These are phyloP conservation scores for Leccinum proliferum DNA, from an alignment of 1,284 basidiomycete genomes.

Conservation along the genomic window DNA sequence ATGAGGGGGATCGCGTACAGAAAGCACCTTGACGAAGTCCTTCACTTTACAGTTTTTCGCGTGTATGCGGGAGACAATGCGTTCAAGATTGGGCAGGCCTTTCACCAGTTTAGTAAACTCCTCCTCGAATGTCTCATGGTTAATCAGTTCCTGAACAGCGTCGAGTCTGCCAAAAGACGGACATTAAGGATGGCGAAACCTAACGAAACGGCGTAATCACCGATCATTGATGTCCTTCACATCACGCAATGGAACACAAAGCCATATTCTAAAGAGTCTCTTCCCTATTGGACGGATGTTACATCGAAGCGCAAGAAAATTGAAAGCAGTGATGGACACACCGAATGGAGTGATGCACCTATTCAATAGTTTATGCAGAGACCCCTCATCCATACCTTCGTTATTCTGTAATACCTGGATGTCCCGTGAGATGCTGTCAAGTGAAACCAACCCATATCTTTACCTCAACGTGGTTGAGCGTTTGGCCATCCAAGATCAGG, in stretches of 20 bases:
- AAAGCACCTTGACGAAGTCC: conserved; percentile 81
- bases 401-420: conserved; percentile 79
- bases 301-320: conserved; percentile 10
- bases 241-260: conserved; percentile 83
- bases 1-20: conserved; percentile 38
- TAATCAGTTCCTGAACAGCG: conserved; percentile 86
- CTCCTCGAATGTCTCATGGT: conserved; percentile 68
- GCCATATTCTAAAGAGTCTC: conserved; percentile 90
- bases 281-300: conserved; percentile 52
- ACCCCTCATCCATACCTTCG: conserved; percentile 88
- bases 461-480: conserved; percentile 89
- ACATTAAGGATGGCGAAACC: conserved; percentile 10
- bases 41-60: conserved; percentile 83
- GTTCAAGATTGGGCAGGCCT: conserved; percentile 88
- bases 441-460: conserved; percentile 5
- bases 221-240: conserved; percentile 82
- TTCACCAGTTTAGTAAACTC: conserved; percentile 74
- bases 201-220: conserved; percentile 34
- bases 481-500: conserved; percentile 88
- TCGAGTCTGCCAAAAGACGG: conserved; percentile 58
- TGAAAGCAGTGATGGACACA: conserved; percentile 29
- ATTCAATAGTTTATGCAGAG: conserved; percentile 77
- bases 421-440: conserved; percentile 11
- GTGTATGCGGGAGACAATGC: conserved; percentile 90
- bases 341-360: conserved; percentile 89